A percentile compares a stretch with the other conserved stretches of the same genome.
Evolutionary conservation across 2,329 filamentous ascomycete species (phyloP).

Genomic region (Trichoderma harzianum): DNA sequence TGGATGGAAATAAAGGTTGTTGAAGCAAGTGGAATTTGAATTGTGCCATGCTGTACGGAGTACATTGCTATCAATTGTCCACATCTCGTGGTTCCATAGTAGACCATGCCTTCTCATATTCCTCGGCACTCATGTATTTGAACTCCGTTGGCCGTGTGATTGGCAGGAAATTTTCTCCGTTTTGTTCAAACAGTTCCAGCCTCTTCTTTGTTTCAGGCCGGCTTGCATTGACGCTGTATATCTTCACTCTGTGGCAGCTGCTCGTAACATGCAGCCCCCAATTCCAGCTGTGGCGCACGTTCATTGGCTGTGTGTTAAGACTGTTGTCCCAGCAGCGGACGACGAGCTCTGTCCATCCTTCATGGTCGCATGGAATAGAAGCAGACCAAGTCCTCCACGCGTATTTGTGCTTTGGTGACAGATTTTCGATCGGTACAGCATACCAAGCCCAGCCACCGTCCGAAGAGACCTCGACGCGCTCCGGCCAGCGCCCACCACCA

Average conservation of each 20-base stretch:
- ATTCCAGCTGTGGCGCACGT: conserved; percentile 57
- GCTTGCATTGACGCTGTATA: conserved; percentile 60
- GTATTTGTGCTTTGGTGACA: conserved; percentile 60
- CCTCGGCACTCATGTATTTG: not conserved
- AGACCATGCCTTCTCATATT: not conserved
- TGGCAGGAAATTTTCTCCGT: not conserved
- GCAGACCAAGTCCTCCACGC: conserved; percentile 64
- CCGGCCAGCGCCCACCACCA: conserved; percentile 57
- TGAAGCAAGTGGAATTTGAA: not conserved
- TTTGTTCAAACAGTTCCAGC: conserved; percentile 47
- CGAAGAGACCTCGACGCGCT: conserved; percentile 59
- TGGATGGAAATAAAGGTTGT: too few species aligned
- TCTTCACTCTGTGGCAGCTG: conserved; percentile 56
- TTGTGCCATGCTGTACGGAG: not conserved
- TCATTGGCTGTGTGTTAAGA: conserved; percentile 57
- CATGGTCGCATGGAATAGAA: conserved; percentile 59
- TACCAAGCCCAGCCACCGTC: conserved; percentile 67
- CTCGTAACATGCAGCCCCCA: conserved; percentile 65
- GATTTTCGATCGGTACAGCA: conserved; percentile 54
- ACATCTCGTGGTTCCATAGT: not conserved
- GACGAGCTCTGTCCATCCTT: conserved; percentile 59
- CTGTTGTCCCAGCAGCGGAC: conserved; percentile 60
- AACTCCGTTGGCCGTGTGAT: not conserved
- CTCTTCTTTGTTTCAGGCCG: conserved; percentile 46
- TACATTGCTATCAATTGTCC: not conserved